Base-by-base conservation (phyloP, 2,329 filamentous ascomycete genomes). In the Botrytis fragariae region DNA sequence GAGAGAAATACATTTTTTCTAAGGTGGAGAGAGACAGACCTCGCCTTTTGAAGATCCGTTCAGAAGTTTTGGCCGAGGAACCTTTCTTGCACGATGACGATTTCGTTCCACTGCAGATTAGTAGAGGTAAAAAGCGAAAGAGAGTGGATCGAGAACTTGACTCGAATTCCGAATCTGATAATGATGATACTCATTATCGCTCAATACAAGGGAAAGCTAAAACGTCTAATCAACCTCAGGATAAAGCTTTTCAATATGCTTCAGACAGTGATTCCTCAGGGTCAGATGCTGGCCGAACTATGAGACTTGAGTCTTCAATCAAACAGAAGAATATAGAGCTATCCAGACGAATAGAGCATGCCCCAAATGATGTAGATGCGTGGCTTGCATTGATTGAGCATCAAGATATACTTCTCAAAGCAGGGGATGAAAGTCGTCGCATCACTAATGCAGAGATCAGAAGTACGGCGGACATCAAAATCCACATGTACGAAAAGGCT, bases 361-460 rank as follows among this genome's bases (percentile, higher is more conserved):
- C 88, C 35, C 93, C 94, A 1, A 81, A 86, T 9, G 88, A 97
- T 78, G 85, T 93, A 32, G 84, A 90, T 60, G 86, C 89, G 29
- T 98, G 95, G 95, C 82, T 97, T 25, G 86, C 88, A 54, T 85
- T 98, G n/a, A 91, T 95, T 63, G 84, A 90, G 12, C 90, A 97
- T 74, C 95, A 98, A 82, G 90, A 94, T 75, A 81, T 82, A 3
- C 84, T 97, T 72, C 83, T 95, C 60, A 84, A 84, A 69, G 83
- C 85, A 37, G 84, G 85, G 39, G 83, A 85, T 35, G 82, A 82
- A 74, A 84, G 83, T 79, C 85, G 80, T 60, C 84, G 82, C 57
- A 83, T 85, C 37, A 90, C 89, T 0, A 83, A 84, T 42, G 88
- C 90, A 4, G 92, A 96, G 79, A 84, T 85, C 69, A 87, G 87